Evolutionary conservation across 192 early-diverging fungal species (phyloP).

Genomic region (Podila epicladia): DNA sequence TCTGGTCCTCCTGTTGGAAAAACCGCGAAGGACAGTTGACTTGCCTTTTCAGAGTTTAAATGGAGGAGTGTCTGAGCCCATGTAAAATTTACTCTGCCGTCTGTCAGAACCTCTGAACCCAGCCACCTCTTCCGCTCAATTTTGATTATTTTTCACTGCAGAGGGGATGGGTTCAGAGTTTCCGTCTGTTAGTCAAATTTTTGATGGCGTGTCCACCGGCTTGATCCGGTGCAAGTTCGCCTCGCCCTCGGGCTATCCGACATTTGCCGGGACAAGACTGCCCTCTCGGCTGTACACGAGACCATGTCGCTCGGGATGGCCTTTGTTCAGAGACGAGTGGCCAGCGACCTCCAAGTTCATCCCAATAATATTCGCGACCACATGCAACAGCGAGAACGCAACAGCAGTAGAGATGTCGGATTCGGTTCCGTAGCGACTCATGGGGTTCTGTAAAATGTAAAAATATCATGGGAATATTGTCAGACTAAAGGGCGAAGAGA

Average conservation of each 20-base stretch:
- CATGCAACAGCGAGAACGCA: constrained; percentile 20
- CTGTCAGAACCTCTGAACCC: too few relatives aligned
- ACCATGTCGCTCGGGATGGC: constrained; percentile 2
- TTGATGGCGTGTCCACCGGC: constrained; percentile 6
- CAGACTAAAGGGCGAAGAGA: too few relatives aligned
- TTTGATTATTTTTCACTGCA: too few relatives aligned
- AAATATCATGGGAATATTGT: background rate
- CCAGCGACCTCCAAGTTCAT: constrained; percentile 28
- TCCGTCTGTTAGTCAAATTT: too few relatives aligned
- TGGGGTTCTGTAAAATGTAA: constrained; percentile 15
- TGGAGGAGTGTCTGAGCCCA: too few relatives aligned
- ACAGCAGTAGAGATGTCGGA: constrained; percentile 11
- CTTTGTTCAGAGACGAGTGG: constrained; percentile 14
- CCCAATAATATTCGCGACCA: constrained; percentile 20
- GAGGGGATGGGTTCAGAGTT: too few relatives aligned
- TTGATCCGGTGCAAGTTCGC: constrained; percentile 12
- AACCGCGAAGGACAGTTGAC: too few relatives aligned
- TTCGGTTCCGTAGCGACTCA: constrained; percentile 19
- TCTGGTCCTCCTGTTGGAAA: too few relatives aligned
- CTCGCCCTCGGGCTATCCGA: constrained; percentile 18
- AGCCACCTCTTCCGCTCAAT: too few relatives aligned
- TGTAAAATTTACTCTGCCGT: too few relatives aligned
- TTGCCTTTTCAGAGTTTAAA: too few relatives aligned
- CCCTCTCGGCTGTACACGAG: constrained; percentile 12
- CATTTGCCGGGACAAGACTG: constrained; percentile 6